A percentile compares a stretch with the other conserved stretches of the same genome.
Conservation (phyloP, 2,329 filamentous ascomycete genomes). For the Monilinia polystroma region DNA sequence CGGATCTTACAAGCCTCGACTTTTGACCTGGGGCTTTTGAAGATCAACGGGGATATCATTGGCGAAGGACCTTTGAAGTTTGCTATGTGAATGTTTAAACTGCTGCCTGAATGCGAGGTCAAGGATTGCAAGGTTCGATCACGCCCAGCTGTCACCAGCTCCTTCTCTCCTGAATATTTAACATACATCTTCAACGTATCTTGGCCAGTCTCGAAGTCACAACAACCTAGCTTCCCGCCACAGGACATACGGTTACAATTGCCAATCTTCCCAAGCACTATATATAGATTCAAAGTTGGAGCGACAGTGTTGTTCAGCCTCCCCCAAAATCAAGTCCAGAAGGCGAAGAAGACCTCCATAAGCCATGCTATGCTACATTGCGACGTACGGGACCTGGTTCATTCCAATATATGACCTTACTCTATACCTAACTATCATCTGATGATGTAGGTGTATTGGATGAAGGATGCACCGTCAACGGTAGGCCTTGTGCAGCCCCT, state of each 20-base stretch:
- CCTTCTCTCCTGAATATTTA: slow-evolving; percentile 7
- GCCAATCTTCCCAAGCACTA: slow-evolving; percentile 15
- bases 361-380: slow-evolving; percentile 11
- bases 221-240: slow-evolving; percentile 1
- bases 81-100: slow-evolving; percentile 19
- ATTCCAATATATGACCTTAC: background rate
- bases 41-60: slow-evolving; percentile 4
- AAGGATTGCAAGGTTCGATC: slow-evolving; percentile 15
- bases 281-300: slow-evolving; percentile 22
- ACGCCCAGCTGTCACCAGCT: slow-evolving; percentile 21
- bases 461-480: slow-evolving; percentile 21
- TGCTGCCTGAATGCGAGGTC: slow-evolving; percentile 24
- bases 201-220: slow-evolving; percentile 22
- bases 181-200: slow-evolving; percentile 16
- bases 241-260: slow-evolving; percentile 21
- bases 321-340: background rate
- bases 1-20: slow-evolving; percentile 8
- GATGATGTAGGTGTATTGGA: slow-evolving; percentile 5
- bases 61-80: background rate
- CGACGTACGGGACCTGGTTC: slow-evolving; percentile 1
- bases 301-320: slow-evolving; percentile 22
- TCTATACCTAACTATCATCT: background rate
- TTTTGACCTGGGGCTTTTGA: slow-evolving; percentile 1
- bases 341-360: background rate
- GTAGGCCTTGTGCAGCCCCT: background rate